Conservation (phyloP, 129 eudicot species). For the Pseudognaphalium luteoalbum region DNA sequence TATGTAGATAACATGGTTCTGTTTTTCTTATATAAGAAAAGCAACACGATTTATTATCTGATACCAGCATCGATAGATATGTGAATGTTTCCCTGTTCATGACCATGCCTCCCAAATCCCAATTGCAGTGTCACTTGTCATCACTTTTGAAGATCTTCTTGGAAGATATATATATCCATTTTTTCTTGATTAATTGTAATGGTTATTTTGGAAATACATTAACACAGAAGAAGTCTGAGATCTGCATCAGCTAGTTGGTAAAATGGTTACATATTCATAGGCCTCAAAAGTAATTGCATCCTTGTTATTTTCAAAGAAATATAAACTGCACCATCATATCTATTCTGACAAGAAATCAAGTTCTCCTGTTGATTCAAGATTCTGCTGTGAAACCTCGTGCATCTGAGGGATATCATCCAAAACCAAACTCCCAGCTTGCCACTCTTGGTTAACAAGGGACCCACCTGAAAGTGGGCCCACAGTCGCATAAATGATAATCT, state of each 20-base stretch:
- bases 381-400: conserved; percentile 41
- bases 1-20: not conserved
- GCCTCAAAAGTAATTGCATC: not conserved
- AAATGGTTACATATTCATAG: conserved; percentile 40
- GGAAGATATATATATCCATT: not conserved
- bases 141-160: not conserved
- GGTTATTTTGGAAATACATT: conserved; percentile 51
- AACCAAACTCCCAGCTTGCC: conserved; percentile 61
- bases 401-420: conserved; percentile 54
- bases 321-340: not conserved
- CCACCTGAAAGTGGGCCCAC: conserved; percentile 54
- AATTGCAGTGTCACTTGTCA: no score
- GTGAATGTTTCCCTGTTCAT: not conserved
- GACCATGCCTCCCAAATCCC: not conserved
- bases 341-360: conserved; percentile 44
- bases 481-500: conserved; percentile 54
- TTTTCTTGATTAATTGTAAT: conserved; percentile 23
- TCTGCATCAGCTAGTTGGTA: conserved; percentile 23
- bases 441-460: conserved; percentile 49
- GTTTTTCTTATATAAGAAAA: not conserved
- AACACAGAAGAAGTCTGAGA: conserved; percentile 40
- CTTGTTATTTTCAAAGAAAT: not conserved
- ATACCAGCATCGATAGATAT: not conserved
- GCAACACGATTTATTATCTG: not conserved
- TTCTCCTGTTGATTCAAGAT: conserved; percentile 50